phyloP scores from a whole-genome alignment of 768 basidiomycete genomes.

The Russula earlei region DNA sequence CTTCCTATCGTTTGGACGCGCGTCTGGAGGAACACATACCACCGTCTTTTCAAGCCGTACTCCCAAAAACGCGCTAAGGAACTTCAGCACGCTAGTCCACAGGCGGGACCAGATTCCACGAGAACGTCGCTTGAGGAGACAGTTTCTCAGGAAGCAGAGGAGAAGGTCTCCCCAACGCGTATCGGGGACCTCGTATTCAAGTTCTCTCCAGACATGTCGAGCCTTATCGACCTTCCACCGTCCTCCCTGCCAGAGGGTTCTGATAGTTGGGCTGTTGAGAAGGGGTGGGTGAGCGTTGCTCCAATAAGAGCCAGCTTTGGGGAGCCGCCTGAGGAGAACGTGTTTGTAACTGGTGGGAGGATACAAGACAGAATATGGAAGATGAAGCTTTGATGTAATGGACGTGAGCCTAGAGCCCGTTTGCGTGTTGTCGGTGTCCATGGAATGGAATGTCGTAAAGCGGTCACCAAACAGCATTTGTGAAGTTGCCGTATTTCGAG shows the following conservation, averaged over 20 bases:
- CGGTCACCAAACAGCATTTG: too few relatives aligned
- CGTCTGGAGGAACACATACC: conserved; percentile 82
- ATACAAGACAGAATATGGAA: conserved; percentile 43
- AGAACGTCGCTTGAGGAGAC: conserved; percentile 18
- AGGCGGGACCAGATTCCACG: conserved; percentile 39
- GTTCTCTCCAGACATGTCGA: conserved; percentile 65
- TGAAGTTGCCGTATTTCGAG: too few relatives aligned
- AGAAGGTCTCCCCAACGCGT: conserved; percentile 1
- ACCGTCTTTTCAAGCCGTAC: conserved; percentile 59
- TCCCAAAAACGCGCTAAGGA: conserved; percentile 15
- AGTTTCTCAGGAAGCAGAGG: background rate
- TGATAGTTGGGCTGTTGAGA: conserved; percentile 71
- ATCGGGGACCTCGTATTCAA: conserved; percentile 48
- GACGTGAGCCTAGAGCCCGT: too few relatives aligned
- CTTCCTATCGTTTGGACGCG: conserved; percentile 70
- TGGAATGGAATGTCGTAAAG: too few relatives aligned
- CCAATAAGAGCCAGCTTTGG: conserved; percentile 69
- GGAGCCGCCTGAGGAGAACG: conserved; percentile 37
- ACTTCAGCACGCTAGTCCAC: conserved; percentile 23
- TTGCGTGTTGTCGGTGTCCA: too few relatives aligned
- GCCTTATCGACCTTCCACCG: conserved; percentile 50
- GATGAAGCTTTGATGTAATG: conserved; percentile 43
- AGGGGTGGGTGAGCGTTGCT: conserved; percentile 67
- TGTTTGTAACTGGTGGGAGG: conserved; percentile 20
- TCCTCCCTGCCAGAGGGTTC: conserved; percentile 62